Percentiles rank a stretch among this genome's conserved stretches.
Conservation (phyloP, 2,329 filamentous ascomycete genomes). For the Fusarium devonianum region DNA sequence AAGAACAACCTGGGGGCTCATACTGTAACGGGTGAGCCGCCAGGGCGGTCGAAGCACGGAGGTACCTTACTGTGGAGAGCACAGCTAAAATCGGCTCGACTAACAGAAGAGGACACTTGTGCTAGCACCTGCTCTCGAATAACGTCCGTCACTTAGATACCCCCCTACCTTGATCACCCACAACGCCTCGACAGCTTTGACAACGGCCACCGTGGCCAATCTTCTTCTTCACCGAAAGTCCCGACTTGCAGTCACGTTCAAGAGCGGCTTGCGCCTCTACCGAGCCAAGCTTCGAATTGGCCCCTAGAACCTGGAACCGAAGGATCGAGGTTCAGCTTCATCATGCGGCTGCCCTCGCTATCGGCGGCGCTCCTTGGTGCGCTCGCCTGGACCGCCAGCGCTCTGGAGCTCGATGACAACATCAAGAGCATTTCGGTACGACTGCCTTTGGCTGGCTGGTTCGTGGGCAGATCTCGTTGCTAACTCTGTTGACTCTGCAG, state of each 20-base stretch:
- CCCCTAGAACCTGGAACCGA: conserved; percentile 18
- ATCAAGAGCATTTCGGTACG: conserved; percentile 61
- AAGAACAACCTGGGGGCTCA: no score
- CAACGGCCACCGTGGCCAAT: conserved; percentile 33
- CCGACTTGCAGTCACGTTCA: conserved; percentile 27
- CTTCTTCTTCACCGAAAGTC: conserved; percentile 8
- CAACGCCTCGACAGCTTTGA: conserved; percentile 36
- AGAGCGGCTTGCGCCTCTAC: conserved; percentile 31
- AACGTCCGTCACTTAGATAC: no score
- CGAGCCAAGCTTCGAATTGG: conserved; percentile 33
- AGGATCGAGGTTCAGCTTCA: conserved; percentile 35
- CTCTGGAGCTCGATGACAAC: conserved; percentile 56
- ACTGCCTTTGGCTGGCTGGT: conserved; percentile 3
- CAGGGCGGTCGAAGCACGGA: conserved; percentile 14
- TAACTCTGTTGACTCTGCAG: conserved; percentile 54
- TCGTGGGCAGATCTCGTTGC: conserved; percentile 12
- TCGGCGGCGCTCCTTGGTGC: conserved; percentile 59
- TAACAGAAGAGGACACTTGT: conserved; percentile 43
- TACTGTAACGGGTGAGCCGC: background rate
- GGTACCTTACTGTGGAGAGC: conserved; percentile 35
- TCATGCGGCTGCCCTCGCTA: conserved; percentile 58
- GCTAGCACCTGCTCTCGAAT: conserved; percentile 37
- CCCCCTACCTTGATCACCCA: conserved; percentile 38
- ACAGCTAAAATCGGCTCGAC: conserved; percentile 37
- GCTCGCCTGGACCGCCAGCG: conserved; percentile 58